phyloP scores from a whole-genome alignment of 306 rosid species.

The Cercis canadensis region DNA sequence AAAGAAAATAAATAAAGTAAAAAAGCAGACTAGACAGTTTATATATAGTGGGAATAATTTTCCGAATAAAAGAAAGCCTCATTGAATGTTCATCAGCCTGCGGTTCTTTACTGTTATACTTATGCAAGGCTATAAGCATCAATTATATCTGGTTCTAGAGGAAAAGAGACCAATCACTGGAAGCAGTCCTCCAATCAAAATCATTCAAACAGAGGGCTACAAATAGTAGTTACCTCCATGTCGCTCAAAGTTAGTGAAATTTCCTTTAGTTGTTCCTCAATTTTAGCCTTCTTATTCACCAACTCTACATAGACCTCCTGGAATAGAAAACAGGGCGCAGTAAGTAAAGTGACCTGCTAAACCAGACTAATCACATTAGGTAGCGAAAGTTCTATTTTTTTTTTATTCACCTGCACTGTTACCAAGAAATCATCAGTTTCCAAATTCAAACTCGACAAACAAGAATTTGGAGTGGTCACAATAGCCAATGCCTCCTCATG shows the following conservation, averaged over 20 bases:
- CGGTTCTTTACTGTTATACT: too few relatives aligned
- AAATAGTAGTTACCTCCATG: slow-evolving; percentile 75
- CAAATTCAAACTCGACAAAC: slow-evolving; percentile 41
- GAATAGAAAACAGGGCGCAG: background rate
- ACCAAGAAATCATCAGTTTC: slow-evolving; percentile 44
- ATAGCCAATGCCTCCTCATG: slow-evolving; percentile 49
- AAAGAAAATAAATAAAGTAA: background rate
- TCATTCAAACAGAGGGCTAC: too few relatives aligned
- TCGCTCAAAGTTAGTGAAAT: slow-evolving; percentile 50
- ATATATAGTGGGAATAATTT: too few relatives aligned
- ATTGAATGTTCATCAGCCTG: background rate
- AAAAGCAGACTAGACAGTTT: background rate
- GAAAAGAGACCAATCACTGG: slow-evolving; percentile 13
- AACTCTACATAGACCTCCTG: slow-evolving; percentile 64
- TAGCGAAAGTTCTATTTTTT: background rate
- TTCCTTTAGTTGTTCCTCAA: slow-evolving; percentile 67
- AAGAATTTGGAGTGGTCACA: slow-evolving; percentile 49
- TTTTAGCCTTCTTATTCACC: slow-evolving; percentile 51
- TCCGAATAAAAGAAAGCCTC: background rate
- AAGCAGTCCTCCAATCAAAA: slow-evolving; percentile 16
- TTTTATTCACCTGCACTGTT: slow-evolving; percentile 57
- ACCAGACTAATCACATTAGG: background rate
- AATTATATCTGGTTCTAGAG: background rate
- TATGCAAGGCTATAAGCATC: background rate
- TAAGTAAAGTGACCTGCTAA: background rate